Base-by-base conservation (phyloP, 305 asterid genomes). In the Plantago coronopus region DNA sequence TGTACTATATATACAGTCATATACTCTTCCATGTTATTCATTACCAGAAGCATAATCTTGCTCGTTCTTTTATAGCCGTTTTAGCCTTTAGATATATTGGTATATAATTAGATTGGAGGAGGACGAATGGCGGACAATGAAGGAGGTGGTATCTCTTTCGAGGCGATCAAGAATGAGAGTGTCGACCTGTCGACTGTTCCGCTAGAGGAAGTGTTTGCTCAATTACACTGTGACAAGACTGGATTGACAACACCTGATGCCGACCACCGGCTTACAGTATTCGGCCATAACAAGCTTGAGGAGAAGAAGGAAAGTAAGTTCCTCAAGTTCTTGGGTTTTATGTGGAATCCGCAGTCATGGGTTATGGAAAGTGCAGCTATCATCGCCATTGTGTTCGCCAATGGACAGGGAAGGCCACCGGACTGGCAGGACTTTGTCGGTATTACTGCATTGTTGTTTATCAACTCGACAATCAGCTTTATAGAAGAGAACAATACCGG, bases 331-430 rank as follows among this genome's bases (percentile, higher is more conserved):
- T 62, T 89, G 63, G 91, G 91, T 17, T 89, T 89, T 46, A 89
- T 84, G 87, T 86, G 97, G 97, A 89, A 89, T 67, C 97, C 97
- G 55, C 89, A 86, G 3, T 86, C 97, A 50, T 89, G 97, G 97
- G 95, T 89, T 61, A 86, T 89, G 97, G 97, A 89, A 62, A 45
- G 34, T 37, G 95, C 95, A 31, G 97, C 97, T n/a, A 55, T 89
- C 13, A 89, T 89, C 94, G 93, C 97, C 67, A 86, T 89, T 72
- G 81, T 56, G 11, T 63, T 89, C 57, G 95, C 97, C 17, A 86
- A 89, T 65, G 97, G 97, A 18, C 70, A 81, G 91, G 94, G 94
- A 2, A 80, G 78, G 69, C 76, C 89, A 55, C 91, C 95, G 12
- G 96, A 88, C 44, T 87, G 93, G 93, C 86, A 75, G 66, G 95